Conservation (phyloP, 2,329 filamentous ascomycete genomes). For the Phyllosticta citribraziliensis region DNA sequence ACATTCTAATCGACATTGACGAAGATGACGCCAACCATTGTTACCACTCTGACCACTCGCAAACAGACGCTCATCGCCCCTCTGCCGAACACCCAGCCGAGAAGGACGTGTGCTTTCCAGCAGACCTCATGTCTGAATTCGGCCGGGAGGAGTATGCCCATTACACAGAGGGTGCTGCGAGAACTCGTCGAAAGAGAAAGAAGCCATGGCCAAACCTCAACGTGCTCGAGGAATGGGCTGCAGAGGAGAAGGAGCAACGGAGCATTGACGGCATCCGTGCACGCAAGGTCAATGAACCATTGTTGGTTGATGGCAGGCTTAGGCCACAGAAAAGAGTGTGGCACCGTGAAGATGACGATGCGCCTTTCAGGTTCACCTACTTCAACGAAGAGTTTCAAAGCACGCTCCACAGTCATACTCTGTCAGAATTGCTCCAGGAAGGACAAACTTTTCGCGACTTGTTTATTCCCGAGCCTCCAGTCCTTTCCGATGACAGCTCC, state of each 20-base stretch:
- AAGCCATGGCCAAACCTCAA: conserved; percentile 78
- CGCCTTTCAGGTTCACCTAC: conserved; percentile 92
- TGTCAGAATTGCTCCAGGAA: conserved; percentile 82
- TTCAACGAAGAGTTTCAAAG: conserved; percentile 96
- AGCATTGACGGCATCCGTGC: conserved; percentile 67
- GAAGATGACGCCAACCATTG: conserved; percentile 44
- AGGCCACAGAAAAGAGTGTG: conserved; percentile 69
- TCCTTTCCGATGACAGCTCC: conserved; percentile 51
- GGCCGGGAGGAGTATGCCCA: conserved; percentile 62
- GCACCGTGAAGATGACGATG: conserved; percentile 81
- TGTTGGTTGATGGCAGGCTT: conserved; percentile 81
- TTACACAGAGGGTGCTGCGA: conserved; percentile 35
- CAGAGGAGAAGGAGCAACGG: conserved; percentile 78
- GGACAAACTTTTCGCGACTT: conserved; percentile 77
- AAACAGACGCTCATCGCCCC: background rate
- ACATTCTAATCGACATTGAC: conserved; percentile 43
- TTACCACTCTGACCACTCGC: conserved; percentile 16
- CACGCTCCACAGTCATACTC: conserved; percentile 91
- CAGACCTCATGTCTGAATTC: conserved; percentile 66
- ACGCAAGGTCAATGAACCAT: conserved; percentile 88
- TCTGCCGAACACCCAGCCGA: conserved; percentile 48
- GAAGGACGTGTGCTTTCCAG: conserved; percentile 88
- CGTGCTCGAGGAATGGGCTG: conserved; percentile 80
- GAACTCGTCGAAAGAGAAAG: conserved; percentile 33
- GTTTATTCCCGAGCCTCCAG: conserved; percentile 73